Percentiles rank a stretch among this genome's conserved stretches.
Evolutionary conservation across 805 yeast species (phyloP).

Genomic region (Lipomyces lipofer): DNA sequence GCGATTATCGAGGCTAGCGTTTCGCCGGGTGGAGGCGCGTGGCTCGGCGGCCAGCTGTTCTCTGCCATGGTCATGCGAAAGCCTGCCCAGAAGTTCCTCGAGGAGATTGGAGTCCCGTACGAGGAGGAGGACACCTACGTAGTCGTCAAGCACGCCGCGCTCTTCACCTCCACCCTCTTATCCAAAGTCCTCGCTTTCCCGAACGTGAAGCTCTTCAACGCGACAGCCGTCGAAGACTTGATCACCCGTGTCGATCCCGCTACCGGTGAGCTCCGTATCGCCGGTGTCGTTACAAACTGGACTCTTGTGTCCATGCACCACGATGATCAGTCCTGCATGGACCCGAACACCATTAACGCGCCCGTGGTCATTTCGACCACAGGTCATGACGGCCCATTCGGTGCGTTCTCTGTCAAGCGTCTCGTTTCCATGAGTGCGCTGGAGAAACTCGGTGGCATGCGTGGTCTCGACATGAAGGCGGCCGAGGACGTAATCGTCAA

Average conservation of each 20-base stretch:
- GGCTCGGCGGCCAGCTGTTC: slow-evolving; percentile 75
- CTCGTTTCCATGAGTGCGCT: slow-evolving; percentile 47
- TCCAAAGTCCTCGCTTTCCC: slow-evolving; percentile 71
- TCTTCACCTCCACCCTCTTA: slow-evolving; percentile 68
- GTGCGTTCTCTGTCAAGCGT: slow-evolving; percentile 76
- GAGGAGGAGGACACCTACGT: slow-evolving; percentile 81
- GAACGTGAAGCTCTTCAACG: slow-evolving; percentile 74
- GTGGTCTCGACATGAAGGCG: slow-evolving; percentile 74
- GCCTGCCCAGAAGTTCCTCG: slow-evolving; percentile 70
- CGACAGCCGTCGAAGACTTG: slow-evolving; percentile 78
- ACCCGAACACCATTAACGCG: slow-evolving; percentile 72
- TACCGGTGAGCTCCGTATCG: slow-evolving; percentile 61
- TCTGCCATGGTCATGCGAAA: slow-evolving; percentile 79
- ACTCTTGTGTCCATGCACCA: slow-evolving; percentile 74
- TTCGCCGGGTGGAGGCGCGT: slow-evolving; percentile 80
- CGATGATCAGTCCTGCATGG: slow-evolving; percentile 78
- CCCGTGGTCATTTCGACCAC: slow-evolving; percentile 67
- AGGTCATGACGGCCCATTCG: slow-evolving; percentile 83
- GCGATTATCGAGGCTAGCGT: slow-evolving; percentile 73
- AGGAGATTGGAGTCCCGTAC: slow-evolving; percentile 62
- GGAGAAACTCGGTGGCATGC: slow-evolving; percentile 64
- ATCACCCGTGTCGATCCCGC: slow-evolving; percentile 64
- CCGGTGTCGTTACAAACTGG: slow-evolving; percentile 85
- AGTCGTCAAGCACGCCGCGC: slow-evolving; percentile 78
- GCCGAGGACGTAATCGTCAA: slow-evolving; percentile 77